Evolutionary conservation across 192 early-diverging fungal species (phyloP).

Genomic region (Umbelopsis sp.): DNA sequence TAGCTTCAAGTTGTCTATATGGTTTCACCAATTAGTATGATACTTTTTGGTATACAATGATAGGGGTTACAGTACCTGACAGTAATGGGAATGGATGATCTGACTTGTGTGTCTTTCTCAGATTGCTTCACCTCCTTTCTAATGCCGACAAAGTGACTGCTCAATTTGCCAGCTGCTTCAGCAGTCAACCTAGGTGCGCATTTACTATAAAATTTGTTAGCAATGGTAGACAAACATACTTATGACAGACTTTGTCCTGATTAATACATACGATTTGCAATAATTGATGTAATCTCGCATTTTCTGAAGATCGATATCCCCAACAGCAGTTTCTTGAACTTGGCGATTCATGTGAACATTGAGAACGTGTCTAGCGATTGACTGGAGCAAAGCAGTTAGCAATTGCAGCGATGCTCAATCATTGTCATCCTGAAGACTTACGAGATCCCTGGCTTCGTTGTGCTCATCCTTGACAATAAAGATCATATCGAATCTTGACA

Average conservation of each 20-base stretch:
- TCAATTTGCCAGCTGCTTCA: slow-evolving; percentile 91
- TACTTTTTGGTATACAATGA: background rate
- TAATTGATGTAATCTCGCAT: slow-evolving; percentile 97
- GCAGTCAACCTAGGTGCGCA: slow-evolving; percentile 90
- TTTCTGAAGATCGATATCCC: slow-evolving; percentile 90
- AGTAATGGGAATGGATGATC: slow-evolving; percentile 95
- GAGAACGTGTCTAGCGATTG: slow-evolving; percentile 96
- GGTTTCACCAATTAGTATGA: slow-evolving; percentile 17
- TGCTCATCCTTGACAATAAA: slow-evolving; percentile 99
- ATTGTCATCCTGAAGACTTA: slow-evolving; percentile 23
- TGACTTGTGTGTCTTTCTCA: slow-evolving; percentile 69
- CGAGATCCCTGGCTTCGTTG: slow-evolving; percentile 87
- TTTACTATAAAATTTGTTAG: slow-evolving; percentile 55
- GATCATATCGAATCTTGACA: slow-evolving; percentile 99
- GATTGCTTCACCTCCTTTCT: slow-evolving; percentile 80
- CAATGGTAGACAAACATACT: background rate
- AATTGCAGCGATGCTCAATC: background rate
- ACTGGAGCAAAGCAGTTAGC: slow-evolving; percentile 46
- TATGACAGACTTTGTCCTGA: background rate
- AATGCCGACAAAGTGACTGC: slow-evolving; percentile 92
- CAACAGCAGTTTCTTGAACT: slow-evolving; percentile 62
- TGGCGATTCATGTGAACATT: slow-evolving; percentile 88
- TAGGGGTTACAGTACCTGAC: slow-evolving; percentile 62
- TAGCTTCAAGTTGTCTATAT: slow-evolving; percentile 93
- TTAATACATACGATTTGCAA: slow-evolving; percentile 72